A percentile compares a stretch with the other conserved stretches of the same genome.
Evolutionary conservation across 768 basidiomycete species (phyloP).

Genomic region (Boletellus ananas): DNA sequence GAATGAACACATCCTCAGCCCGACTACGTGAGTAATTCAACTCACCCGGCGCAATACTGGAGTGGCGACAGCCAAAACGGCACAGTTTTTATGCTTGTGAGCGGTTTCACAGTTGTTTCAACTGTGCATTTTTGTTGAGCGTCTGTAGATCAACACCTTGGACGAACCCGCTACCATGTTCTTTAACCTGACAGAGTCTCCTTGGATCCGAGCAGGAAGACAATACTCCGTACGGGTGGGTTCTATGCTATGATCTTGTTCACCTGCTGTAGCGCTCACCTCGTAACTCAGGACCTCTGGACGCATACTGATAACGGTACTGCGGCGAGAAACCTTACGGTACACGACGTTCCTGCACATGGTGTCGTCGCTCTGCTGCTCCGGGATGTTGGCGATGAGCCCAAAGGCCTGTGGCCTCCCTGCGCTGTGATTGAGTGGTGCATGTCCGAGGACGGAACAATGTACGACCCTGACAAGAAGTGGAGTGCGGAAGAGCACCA

Average conservation of each 20-base stretch:
- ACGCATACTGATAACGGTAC: slow-evolving; percentile 68
- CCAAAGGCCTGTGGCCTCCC: slow-evolving; percentile 50
- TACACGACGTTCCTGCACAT: slow-evolving; percentile 54
- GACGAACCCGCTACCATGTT: slow-evolving; percentile 53
- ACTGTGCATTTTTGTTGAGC: not conserved
- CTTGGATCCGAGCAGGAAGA: slow-evolving; percentile 65
- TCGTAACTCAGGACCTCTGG: slow-evolving; percentile 58
- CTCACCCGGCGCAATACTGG: slow-evolving; percentile 69
- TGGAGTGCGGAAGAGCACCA: slow-evolving; percentile 18
- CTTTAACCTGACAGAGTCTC: slow-evolving; percentile 65
- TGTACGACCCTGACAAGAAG: slow-evolving; percentile 28
- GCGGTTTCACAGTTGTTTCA: slow-evolving; percentile 4
- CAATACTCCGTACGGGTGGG: slow-evolving; percentile 63
- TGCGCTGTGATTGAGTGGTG: slow-evolving; percentile 59
- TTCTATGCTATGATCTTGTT: not conserved
- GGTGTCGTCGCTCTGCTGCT: slow-evolving; percentile 67
- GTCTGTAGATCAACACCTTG: slow-evolving; percentile 53
- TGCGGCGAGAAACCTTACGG: slow-evolving; percentile 55
- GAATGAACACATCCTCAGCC: slow-evolving; percentile 20
- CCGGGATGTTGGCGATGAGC: slow-evolving; percentile 65
- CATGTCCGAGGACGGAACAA: slow-evolving; percentile 54
- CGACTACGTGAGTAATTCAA: slow-evolving; percentile 37
- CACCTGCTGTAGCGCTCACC: not conserved
- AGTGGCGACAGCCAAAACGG: slow-evolving; percentile 64
- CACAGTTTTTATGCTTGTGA: slow-evolving; percentile 63